These are phyloP conservation scores for Leptoxyphium fumago DNA, from an alignment of 2,329 filamentous ascomycete genomes.

Conservation along the genomic window DNA sequence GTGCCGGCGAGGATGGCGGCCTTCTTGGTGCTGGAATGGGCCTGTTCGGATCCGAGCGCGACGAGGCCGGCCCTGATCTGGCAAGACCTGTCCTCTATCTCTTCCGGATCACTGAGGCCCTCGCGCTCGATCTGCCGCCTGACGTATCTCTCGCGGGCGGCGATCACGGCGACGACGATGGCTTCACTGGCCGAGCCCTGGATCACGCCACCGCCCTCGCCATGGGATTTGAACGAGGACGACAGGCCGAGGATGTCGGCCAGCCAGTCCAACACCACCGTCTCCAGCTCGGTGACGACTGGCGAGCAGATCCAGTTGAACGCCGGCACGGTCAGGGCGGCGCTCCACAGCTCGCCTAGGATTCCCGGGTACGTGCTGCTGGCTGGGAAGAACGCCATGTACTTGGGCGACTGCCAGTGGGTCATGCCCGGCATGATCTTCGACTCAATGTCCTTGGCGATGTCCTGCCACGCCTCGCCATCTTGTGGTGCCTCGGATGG, in stretches of 20 bases:
- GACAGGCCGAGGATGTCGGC: constrained; percentile 63
- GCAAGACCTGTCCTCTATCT: constrained; percentile 55
- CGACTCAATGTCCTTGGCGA: constrained; percentile 67
- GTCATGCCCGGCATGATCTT: constrained; percentile 88
- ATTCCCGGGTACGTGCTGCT: constrained; percentile 70
- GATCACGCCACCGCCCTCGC: constrained; percentile 78
- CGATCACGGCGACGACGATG: constrained; percentile 72
- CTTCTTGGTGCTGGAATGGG: constrained; percentile 77
- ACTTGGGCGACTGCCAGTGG: constrained; percentile 88
- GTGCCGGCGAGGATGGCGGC: constrained; percentile 75
- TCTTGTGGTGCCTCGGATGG: constrained; percentile 49
- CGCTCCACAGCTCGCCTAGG: constrained; percentile 82
- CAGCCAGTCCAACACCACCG: constrained; percentile 83
- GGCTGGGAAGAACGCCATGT: constrained; percentile 91
- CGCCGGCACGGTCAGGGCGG: constrained; percentile 74
- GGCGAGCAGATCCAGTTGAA: constrained; percentile 98
- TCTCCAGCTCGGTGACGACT: constrained; percentile 85
- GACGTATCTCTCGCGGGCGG: constrained; percentile 68
- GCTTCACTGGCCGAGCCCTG: constrained; percentile 84
- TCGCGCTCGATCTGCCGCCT: constrained; percentile 41
- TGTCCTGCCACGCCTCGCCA: constrained; percentile 61
- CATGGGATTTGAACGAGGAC: constrained; percentile 55
- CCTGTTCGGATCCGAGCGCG: constrained; percentile 62
- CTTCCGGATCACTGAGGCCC: constrained; percentile 29
- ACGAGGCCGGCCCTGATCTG: constrained; percentile 58